Conservation (phyloP, 169 alveolate genomes). For the Babesia caballi region DNA sequence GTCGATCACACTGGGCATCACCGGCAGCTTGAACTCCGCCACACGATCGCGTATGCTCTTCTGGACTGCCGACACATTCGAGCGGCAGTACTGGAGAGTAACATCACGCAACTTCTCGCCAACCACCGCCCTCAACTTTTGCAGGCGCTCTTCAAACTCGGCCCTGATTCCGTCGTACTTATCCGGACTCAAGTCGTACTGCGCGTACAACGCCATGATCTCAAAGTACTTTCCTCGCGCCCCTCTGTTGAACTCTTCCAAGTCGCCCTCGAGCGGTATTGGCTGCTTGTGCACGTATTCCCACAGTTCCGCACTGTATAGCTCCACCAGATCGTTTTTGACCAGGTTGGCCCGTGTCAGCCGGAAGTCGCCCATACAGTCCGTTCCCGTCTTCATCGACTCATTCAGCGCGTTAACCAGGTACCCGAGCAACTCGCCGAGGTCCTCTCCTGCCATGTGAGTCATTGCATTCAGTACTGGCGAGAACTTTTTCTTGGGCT, state of each 20-base stretch:
- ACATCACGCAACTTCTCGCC: constrained; percentile 16
- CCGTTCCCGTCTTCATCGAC: not conserved
- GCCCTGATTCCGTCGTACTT: not conserved
- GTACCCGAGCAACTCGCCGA: constrained; percentile 34
- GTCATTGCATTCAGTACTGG: not conserved
- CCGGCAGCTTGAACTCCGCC: constrained; percentile 38
- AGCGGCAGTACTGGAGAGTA: constrained; percentile 20
- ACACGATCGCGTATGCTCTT: not conserved
- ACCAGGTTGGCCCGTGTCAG: constrained; percentile 24
- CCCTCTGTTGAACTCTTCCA: constrained; percentile 8
- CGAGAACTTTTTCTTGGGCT: constrained; percentile 1
- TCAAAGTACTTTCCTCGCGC: not conserved
- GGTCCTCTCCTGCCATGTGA: constrained; percentile 51
- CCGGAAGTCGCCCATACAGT: not conserved
- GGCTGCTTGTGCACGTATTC: constrained; percentile 3
- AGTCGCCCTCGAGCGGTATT: constrained; percentile 15
- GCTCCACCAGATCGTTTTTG: constrained; percentile 37
- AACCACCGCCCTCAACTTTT: not conserved
- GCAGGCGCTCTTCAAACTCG: constrained; percentile 6
- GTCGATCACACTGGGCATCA: constrained; percentile 22
- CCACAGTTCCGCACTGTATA: constrained; percentile 30
- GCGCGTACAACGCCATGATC: constrained; percentile 11
- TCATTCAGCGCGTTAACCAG: constrained; percentile 22
- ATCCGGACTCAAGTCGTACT: constrained; percentile 11
- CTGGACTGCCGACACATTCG: not conserved